Percentiles rank a stretch among this genome's conserved stretches.
phyloP scores from a whole-genome alignment of 768 basidiomycete genomes.

The Mycena galopus region DNA sequence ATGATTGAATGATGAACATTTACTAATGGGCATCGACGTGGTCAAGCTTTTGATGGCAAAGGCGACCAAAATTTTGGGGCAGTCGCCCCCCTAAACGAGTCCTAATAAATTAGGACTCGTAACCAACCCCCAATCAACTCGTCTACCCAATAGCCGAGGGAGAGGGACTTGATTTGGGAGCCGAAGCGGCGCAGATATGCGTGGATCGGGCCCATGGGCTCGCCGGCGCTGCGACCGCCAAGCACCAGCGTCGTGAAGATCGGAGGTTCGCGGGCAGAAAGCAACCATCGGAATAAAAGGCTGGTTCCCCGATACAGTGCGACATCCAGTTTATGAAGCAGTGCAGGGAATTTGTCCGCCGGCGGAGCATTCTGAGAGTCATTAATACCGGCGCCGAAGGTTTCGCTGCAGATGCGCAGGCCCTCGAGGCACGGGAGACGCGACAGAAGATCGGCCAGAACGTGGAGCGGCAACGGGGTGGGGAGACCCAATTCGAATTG shows the following conservation, averaged over 20 bases:
- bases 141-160: background rate
- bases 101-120: no score
- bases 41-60: no score
- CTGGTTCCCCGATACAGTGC: background rate
- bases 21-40: no score
- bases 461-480: background rate
- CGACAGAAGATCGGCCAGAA: background rate
- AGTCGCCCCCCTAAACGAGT: no score
- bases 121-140: no score
- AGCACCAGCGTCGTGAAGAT: background rate
- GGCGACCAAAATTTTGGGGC: no score
- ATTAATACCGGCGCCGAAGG: background rate
- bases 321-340: background rate
- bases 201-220: background rate
- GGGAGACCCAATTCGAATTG: background rate
- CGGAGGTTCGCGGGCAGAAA: background rate
- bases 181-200: background rate
- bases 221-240: background rate
- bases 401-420: background rate
- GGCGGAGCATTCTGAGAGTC: background rate
- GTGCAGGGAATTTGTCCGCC: background rate
- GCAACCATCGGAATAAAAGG: background rate
- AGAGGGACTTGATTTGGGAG: background rate
- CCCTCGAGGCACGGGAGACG: background rate
- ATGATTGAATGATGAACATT: no score